Evolutionary conservation across 345 rosid species (phyloP).

Genomic region (Zanthoxylum bungeanum): DNA sequence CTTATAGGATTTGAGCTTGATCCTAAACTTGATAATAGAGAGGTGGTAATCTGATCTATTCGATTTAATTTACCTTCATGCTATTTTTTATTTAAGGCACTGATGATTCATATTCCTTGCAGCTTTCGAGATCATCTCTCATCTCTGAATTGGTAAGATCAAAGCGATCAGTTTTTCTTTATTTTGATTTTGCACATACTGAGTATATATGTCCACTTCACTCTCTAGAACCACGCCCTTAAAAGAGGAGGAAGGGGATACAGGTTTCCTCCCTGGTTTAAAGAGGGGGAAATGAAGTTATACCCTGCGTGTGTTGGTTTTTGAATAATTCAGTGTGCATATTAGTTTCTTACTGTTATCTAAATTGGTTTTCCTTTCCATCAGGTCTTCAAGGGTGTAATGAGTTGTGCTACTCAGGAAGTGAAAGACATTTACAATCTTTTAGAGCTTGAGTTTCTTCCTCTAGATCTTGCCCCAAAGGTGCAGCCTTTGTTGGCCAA

Average conservation of each 20-base stretch:
- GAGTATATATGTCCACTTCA: background rate
- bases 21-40: slow-evolving; percentile 79
- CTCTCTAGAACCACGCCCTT: background rate
- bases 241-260: background rate
- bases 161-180: background rate
- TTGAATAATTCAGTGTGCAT: background rate
- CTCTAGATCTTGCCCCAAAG: slow-evolving; percentile 79
- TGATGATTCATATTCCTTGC: slow-evolving; percentile 25
- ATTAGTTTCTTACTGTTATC: background rate
- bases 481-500: slow-evolving; percentile 70
- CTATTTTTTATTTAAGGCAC: background rate
- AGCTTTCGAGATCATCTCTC: slow-evolving; percentile 89
- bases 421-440: slow-evolving; percentile 92
- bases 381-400: slow-evolving; percentile 85
- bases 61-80: slow-evolving; percentile 1
- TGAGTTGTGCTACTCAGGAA: slow-evolving; percentile 95
- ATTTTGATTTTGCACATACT: background rate
- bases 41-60: slow-evolving; percentile 52
- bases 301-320: background rate
- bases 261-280: no score
- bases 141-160: slow-evolving; percentile 83
- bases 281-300: background rate
- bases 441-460: slow-evolving; percentile 85
- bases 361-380: slow-evolving; percentile 12
- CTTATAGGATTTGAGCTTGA: slow-evolving; percentile 94